Conservation (phyloP, 1,139 yeast species). For the Pichia sp. region DNA sequence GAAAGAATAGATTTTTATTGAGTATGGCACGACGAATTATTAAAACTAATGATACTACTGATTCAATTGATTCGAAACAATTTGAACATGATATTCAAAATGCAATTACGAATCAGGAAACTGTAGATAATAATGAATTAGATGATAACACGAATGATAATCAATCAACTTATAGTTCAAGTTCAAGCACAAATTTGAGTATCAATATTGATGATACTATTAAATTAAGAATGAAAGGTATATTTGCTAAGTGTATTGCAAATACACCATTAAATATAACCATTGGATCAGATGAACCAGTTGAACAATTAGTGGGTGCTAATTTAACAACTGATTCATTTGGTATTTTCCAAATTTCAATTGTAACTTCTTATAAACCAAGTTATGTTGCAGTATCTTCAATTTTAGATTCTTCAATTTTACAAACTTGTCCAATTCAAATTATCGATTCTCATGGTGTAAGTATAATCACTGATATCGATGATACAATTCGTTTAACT, state of each 20-base stretch:
- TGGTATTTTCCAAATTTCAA: constrained; percentile 50
- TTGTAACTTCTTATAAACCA: constrained; percentile 51
- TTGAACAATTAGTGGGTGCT: constrained; percentile 27
- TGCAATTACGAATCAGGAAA: constrained; percentile 23
- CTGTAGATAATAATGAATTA: constrained; percentile 9
- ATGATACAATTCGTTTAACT: constrained; percentile 85
- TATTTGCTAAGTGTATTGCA: constrained; percentile 54
- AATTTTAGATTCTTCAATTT: constrained; percentile 39
- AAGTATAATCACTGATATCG: constrained; percentile 84
- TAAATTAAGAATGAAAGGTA: constrained; percentile 51
- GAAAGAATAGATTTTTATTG: constrained; percentile 64
- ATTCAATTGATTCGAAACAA: constrained; percentile 28
- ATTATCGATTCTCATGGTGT: constrained; percentile 46
- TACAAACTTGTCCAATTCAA: constrained; percentile 40
- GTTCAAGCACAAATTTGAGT: constrained; percentile 3
- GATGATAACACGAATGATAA: constrained; percentile 12
- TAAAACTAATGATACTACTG: constrained; percentile 31
- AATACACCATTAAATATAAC: constrained; percentile 45
- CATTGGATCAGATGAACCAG: constrained; percentile 39
- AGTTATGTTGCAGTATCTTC: constrained; percentile 41
- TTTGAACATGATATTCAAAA: constrained; percentile 31
- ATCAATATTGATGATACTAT: constrained; percentile 34
- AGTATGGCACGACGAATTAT: constrained; percentile 68
- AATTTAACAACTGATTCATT: constrained; percentile 45
- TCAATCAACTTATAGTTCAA: constrained; percentile 19